phyloP scores from a whole-genome alignment of 2,329 filamentous ascomycete species.

The Diatrype stigma region DNA sequence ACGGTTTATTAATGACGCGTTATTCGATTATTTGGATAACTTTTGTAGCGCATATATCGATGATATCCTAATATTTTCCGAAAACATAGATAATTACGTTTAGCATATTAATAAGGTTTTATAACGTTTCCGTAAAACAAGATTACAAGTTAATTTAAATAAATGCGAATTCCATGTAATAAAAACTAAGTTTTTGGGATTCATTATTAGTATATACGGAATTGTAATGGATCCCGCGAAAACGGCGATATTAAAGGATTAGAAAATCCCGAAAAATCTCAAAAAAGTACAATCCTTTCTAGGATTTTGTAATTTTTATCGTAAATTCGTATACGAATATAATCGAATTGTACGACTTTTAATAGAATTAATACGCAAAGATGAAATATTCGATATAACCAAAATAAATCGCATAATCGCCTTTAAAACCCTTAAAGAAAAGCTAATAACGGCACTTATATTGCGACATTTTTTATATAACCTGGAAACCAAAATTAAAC shows the following conservation, averaged over 20 bases:
- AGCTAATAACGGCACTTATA: background rate
- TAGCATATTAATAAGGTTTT: background rate
- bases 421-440: background rate
- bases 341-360: background rate
- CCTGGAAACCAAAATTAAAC: background rate
- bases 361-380: conserved; percentile 2
- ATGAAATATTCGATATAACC: background rate
- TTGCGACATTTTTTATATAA: background rate
- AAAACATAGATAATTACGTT: background rate
- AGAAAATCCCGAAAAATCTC: background rate
- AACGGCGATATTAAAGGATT: background rate
- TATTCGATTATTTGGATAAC: background rate
- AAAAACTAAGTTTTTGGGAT: background rate
- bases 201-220: background rate
- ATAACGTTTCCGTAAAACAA: background rate
- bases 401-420: background rate
- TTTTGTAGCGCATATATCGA: conserved; percentile 4
- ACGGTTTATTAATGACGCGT: background rate
- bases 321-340: conserved; percentile 1
- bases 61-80: conserved; percentile 3
- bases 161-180: conserved; percentile 2
- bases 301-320: conserved; percentile 5
- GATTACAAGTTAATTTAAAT: background rate
- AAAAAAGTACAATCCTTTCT: conserved; percentile 1
- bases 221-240: background rate